A percentile compares a stretch with the other conserved stretches of the same genome.
Conservation (phyloP, 257 asterid species). For the Solanum virginianum region DNA sequence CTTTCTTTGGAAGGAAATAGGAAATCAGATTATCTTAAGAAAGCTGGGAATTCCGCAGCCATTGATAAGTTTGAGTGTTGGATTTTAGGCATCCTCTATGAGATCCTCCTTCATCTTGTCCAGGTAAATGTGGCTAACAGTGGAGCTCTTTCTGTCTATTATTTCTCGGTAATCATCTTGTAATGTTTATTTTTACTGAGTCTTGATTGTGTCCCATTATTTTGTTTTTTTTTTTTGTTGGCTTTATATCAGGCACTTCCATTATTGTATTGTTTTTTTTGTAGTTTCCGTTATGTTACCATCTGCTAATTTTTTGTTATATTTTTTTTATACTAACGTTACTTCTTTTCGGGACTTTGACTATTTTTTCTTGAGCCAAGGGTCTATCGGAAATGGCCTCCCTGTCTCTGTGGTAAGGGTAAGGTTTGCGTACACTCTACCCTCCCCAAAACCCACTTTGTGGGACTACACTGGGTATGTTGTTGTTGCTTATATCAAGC, state of each 20-base stretch:
- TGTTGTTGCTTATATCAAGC: not conserved
- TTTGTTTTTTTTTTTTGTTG: not conserved
- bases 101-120: constrained; percentile 93
- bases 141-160: not conserved
- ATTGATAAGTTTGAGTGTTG: constrained; percentile 86
- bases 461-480: not conserved
- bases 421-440: not conserved
- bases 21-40: constrained; percentile 36
- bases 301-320: not conserved
- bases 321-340: not conserved
- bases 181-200: not conserved
- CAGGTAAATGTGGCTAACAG: constrained; percentile 46
- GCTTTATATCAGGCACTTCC: not conserved
- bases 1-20: constrained; percentile 38
- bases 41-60: constrained; percentile 45
- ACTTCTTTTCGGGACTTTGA: not conserved
- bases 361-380: not conserved
- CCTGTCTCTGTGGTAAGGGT: not conserved
- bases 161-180: not conserved
- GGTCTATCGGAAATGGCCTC: not conserved
- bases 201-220: not conserved
- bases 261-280: not conserved
- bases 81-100: constrained; percentile 95
- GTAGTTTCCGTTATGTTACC: not conserved
- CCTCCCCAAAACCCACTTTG: not conserved